These are phyloP conservation scores for Cladosporium sp. DNA, from an alignment of 2,329 filamentous ascomycete species.

Conservation along the genomic window DNA sequence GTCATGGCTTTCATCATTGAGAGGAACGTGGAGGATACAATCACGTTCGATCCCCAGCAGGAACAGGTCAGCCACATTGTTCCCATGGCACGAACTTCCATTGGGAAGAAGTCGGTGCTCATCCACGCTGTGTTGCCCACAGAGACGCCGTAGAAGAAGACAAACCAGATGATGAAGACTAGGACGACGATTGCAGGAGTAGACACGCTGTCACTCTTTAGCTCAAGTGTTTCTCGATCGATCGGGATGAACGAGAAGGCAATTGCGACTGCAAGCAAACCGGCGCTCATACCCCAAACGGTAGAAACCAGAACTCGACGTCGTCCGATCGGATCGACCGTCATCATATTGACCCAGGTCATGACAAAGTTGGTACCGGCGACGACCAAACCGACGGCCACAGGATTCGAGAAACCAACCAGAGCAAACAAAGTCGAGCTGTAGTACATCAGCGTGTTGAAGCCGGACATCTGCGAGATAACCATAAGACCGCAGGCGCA, in stretches of 20 bases:
- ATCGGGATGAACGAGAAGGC: constrained; percentile 65
- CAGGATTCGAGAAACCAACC: constrained; percentile 12
- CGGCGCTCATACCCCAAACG: constrained; percentile 62
- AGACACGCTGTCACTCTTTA: constrained; percentile 28
- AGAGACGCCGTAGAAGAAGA: constrained; percentile 30
- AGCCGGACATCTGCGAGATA: constrained; percentile 43
- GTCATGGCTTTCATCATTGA: constrained; percentile 37
- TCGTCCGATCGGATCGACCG: constrained; percentile 77
- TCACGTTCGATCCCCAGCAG: constrained; percentile 30
- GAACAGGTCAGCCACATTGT: constrained; percentile 33
- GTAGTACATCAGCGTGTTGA: constrained; percentile 75
- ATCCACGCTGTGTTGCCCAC: constrained; percentile 36
- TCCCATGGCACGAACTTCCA: constrained; percentile 35
- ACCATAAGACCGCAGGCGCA: constrained; percentile 71
- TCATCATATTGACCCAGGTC: constrained; percentile 66
- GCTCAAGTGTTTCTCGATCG: constrained; percentile 31
- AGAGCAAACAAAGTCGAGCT: constrained; percentile 17
- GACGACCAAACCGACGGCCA: constrained; percentile 52
- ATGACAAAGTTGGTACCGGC: constrained; percentile 72
- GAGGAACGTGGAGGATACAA: constrained; percentile 36
- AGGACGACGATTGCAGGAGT: constrained; percentile 35
- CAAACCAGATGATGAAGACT: constrained; percentile 35
- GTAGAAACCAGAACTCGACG: constrained; percentile 58
- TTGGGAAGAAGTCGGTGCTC: constrained; percentile 34
- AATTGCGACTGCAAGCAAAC: constrained; percentile 67